Conservation (phyloP, 1,139 yeast species). For the Meyerozyma guilliermondii region DNA sequence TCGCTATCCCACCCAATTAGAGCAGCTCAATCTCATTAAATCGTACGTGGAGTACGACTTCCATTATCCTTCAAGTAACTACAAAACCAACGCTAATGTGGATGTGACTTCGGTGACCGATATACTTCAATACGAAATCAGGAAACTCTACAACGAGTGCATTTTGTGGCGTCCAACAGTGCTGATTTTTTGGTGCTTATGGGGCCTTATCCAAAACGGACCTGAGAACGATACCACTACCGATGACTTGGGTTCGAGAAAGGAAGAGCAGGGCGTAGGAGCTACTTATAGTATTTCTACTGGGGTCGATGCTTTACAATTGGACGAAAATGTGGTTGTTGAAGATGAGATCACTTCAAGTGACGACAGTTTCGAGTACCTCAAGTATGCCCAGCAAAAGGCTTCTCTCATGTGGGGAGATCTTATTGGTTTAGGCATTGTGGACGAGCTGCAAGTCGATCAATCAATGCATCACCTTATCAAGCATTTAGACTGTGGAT, state of each 20-base stretch:
- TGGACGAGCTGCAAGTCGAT: slow-evolving; percentile 31
- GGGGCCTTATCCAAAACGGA: slow-evolving; percentile 86
- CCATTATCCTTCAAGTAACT: slow-evolving; percentile 32
- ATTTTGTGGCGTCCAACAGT: slow-evolving; percentile 79
- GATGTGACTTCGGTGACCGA: slow-evolving; percentile 17
- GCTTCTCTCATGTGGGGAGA: slow-evolving; percentile 73
- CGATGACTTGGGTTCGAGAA: slow-evolving; percentile 11
- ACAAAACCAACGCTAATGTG: slow-evolving; percentile 17
- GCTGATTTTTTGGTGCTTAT: slow-evolving; percentile 76
- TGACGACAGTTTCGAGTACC: slow-evolving; percentile 77
- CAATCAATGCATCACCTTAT: slow-evolving; percentile 19
- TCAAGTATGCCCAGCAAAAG: slow-evolving; percentile 73
- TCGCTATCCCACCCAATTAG: slow-evolving; percentile 60
- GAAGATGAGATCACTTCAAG: slow-evolving; percentile 35
- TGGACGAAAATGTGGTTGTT: slow-evolving; percentile 18
- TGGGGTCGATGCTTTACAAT: slow-evolving; percentile 23
- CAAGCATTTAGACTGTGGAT: slow-evolving; percentile 37
- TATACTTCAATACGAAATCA: slow-evolving; percentile 49
- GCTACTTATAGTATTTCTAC: slow-evolving; percentile 38
- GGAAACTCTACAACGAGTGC: slow-evolving; percentile 56
- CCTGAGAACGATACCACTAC: slow-evolving; percentile 25
- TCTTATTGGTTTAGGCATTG: slow-evolving; percentile 55
- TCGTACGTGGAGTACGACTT: slow-evolving; percentile 63
- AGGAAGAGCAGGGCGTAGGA: slow-evolving; percentile 28
- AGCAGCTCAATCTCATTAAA: slow-evolving; percentile 66